phyloP scores from a whole-genome alignment of 306 rosid genomes.

The Notholithocarpus densiflorus region DNA sequence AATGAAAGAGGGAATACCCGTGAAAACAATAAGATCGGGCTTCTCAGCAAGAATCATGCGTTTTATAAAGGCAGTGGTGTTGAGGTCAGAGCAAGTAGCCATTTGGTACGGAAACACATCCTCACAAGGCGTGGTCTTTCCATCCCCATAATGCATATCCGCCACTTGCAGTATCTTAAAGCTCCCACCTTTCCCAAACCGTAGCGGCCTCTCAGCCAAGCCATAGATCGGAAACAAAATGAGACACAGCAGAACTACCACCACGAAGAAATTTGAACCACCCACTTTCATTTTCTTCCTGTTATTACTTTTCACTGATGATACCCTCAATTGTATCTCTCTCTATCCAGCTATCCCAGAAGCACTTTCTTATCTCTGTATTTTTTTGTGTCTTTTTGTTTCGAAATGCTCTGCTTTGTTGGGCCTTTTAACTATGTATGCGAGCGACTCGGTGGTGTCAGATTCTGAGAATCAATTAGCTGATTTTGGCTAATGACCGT shows the following conservation, averaged over 20 bases:
- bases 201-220: constrained; percentile 36
- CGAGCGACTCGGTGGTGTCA: no score
- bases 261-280: constrained; percentile 12
- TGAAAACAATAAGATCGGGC: constrained; percentile 86
- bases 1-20: constrained; percentile 40
- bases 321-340: no score
- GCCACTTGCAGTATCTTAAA: constrained; percentile 95
- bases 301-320: no score
- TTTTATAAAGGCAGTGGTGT: constrained; percentile 62
- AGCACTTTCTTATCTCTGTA: no score
- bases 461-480: no score
- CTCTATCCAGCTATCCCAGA: no score
- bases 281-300: neutral
- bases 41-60: constrained; percentile 92
- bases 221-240: constrained; percentile 29
- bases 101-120: constrained; percentile 59
- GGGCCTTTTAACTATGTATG: no score
- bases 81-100: constrained; percentile 74
- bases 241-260: neutral
- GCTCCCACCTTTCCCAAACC: constrained; percentile 57
- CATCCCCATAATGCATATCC: constrained; percentile 90
- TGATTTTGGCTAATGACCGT: no score
- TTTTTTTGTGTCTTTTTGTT: no score
- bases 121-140: constrained; percentile 57
- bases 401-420: no score